Evolutionary conservation across 139 green algal genomes (phyloP), one percentile per base, ranked within the genome.

Genomic region (Closterium sp.): DNA sequence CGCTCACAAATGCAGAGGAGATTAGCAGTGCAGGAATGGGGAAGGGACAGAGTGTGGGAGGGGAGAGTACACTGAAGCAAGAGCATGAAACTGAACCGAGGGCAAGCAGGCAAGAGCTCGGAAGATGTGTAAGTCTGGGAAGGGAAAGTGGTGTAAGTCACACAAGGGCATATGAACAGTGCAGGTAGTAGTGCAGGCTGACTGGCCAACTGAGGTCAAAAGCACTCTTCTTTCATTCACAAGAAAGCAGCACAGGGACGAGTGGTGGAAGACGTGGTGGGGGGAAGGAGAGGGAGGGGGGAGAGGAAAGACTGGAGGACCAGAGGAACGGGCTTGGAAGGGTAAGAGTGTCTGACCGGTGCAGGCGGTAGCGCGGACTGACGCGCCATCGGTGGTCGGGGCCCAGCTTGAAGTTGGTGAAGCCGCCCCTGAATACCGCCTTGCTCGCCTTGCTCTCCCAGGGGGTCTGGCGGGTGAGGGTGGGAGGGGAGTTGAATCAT

Each of bases 361-460:
- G 64, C 25, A 91, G 34, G 35, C 88, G 88, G 12, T 88, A 34
- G 34, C 88, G 88, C 0, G 88, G 88, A 43, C 38, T 91, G 33
- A 38, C 88, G 25, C 88, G 33, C 69, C 69, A 91, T 7, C 33
- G 90, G 30, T 35, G 34, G 33, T 91, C 69, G 69, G 31, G 43
- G 19, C 34, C 25, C 19, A 55, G 64, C 23, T 90, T 66, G 28
- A 43, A 89, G 10, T 91, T 89, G 34, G 69, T 91, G 34, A 30
- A 36, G 25, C 23, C 69, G 34, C 69, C 69, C 23, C 89, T n/a
- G 34, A 91, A 89, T 10, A 36, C 34, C 12, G 89, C 64, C 23
- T 9, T 30, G 28, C 34, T 38, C 84, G 23, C 34, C 36, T 91
- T 89, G 34, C 90, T 7, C 35, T 91, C 64, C 83, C 83, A 86